Base-by-base conservation (phyloP, 1,139 yeast species). In the Yamadazyma taylorii region DNA sequence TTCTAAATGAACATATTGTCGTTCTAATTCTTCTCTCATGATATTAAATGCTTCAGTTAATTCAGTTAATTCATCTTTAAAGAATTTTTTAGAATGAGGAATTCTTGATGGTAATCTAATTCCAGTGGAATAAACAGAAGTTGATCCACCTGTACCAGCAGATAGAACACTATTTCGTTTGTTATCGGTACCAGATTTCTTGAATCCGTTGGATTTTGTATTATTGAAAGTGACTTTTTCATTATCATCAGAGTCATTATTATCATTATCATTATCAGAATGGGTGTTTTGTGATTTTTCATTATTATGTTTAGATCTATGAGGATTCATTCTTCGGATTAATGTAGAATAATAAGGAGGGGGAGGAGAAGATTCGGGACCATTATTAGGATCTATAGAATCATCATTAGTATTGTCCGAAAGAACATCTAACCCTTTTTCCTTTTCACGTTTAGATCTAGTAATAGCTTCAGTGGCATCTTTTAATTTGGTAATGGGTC, bases 11-110 rank as follows among this genome's bases (percentile, higher is more conserved):
- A 83, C 70, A 53, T 90, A 90, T 55, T 90, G 97, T 45, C 79
- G 75, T 44, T 85, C 89, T 30, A 92, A 68, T 52, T 88, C 95
- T 52, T 83, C 89, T 6, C 95, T 82, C 97, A 90, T 88, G 27
- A 82, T 81, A 55, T 89, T 89, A 60, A 89, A 92, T 0, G 96
- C 92, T 35, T 84, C 92, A 0, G 95, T 82, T 35, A 90, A 67
- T 50, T 88, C 96, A 0, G 92, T 84, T 35, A 90, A 72, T 60
- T 92, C 98, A 65, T 92, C 97, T 36, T 79, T 74, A 53, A 87
- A 80, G 32, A 85, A 58, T 33, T 83, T 69, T 38, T 78, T 69
- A n/a, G 79, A 69, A 21, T 63, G 65, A 1, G 79, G 77, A 5
- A 82, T 81, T 40, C 77, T 65, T 1, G 75, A 66, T 0, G 82